Percentiles rank a stretch among this genome's conserved stretches.
Conservation (phyloP, 2,329 filamentous ascomycete genomes). For the Thermoascus crustaceus region DNA sequence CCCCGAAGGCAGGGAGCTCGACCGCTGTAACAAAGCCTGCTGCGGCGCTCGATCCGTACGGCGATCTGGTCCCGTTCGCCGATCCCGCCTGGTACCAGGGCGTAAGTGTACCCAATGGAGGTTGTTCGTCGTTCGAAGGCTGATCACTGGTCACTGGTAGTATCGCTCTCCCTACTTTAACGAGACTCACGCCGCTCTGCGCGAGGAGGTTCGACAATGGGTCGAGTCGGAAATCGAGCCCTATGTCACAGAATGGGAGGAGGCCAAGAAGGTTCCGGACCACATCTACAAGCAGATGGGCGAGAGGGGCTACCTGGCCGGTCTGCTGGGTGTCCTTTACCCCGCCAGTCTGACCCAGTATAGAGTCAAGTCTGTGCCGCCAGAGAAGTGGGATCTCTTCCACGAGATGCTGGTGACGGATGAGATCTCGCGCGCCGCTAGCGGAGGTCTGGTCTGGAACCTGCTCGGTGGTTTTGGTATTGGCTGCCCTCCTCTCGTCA, state of each 20-base stretch:
- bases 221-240: constrained; percentile 84
- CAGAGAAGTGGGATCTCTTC: constrained; percentile 96
- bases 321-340: constrained; percentile 72
- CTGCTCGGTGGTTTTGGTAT: constrained; percentile 95
- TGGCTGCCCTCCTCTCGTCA: constrained; percentile 81
- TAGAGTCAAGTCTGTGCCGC: constrained; percentile 65
- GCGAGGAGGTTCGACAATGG: constrained; percentile 86
- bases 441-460: constrained; percentile 94
- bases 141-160: constrained; percentile 40
- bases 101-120: constrained; percentile 60
- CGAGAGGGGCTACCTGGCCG: constrained; percentile 81
- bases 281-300: constrained; percentile 95
- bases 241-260: constrained; percentile 91
- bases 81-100: constrained; percentile 94
- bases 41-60: constrained; percentile 75
- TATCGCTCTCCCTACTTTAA: constrained; percentile 97
- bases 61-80: constrained; percentile 78
- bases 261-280: constrained; percentile 80
- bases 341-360: constrained; percentile 65
- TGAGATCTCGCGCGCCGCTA: constrained; percentile 80
- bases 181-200: constrained; percentile 82
- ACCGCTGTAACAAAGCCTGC: constrained; percentile 45
- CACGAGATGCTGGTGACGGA: constrained; percentile 95
- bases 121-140: no score
- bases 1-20: constrained; percentile 50